Conservation (phyloP, 306 rosid genomes). For the Quercus agrifolia region DNA sequence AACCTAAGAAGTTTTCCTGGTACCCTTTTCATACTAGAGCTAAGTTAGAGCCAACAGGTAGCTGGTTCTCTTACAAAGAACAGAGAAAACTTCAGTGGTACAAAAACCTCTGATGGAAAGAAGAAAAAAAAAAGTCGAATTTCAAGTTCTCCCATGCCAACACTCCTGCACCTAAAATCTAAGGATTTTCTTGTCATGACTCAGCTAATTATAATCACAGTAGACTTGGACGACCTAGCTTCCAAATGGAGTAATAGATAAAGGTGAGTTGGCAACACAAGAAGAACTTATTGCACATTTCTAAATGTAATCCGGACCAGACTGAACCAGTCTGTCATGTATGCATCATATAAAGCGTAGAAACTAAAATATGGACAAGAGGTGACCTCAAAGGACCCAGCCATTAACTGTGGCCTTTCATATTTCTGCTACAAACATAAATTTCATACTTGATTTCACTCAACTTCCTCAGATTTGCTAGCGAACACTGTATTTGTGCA, state of each 20-base stretch:
- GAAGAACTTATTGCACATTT: background rate
- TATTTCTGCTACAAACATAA: background rate
- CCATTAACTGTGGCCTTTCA: background rate
- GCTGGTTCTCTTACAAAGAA: no score
- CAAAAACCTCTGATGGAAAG: no score
- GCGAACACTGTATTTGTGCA: background rate
- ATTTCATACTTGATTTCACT: background rate
- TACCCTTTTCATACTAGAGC: no score
- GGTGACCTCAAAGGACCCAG: background rate
- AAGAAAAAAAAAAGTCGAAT: no score
- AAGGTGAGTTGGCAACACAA: background rate
- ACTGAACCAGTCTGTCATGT: background rate
- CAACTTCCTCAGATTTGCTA: background rate
- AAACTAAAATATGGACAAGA: background rate
- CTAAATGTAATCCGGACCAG: background rate
- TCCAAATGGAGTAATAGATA: background rate
- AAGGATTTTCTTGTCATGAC: no score
- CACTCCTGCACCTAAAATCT: no score
- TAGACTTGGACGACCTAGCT: no score
- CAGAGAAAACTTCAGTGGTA: no score
- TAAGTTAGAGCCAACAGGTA: no score
- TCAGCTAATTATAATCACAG: no score
- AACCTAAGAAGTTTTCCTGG: no score
- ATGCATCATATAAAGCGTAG: background rate
- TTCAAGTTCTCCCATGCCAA: no score